Evolutionary conservation across 805 yeast species (phyloP), one percentile per base, ranked within the genome.

Genomic region (Wickerhamomyces queroliae): DNA sequence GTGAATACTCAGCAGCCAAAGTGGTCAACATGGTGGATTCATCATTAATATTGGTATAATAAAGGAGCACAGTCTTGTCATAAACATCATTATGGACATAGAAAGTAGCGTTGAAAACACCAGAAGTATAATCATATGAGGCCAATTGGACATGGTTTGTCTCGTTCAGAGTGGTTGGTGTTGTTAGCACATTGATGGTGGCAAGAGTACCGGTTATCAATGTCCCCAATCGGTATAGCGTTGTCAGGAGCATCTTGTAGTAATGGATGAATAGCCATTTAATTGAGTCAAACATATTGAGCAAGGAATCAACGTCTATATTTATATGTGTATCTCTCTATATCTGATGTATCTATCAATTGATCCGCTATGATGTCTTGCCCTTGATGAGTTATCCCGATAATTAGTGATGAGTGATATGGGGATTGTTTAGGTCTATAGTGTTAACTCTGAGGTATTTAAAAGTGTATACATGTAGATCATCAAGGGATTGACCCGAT

Each of bases 61-160:
- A 30, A 10, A 30, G 15, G 33, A 30, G 19, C 17, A 30, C 33
- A 3, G 21, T 19, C 22, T 30, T 30, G 12, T 18, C 22, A 12
- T 30, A 30, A 19, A n/a, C 22, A 30, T 30, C 33, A 18, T 30
- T 19, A 16, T 30, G 33, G 15, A 30, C 33, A 19, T 18, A 30
- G 9, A 30, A 18, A 5, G 17, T 22, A 19, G 33, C 33, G 19
- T 19, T 30, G 22, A 30, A 30, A 12, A 10, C 13, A 19, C 33
- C 33, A 7, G 33, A 18, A 5, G 33, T 30, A 16, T 30, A 30
- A 30, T 30, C 19, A 9, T 30, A 30, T 4, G 21, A 18, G 3
- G 33, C 33, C 19, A 30, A 11, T 13, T 30, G 33, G 7, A 30
- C 33, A 30, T 30, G 33, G 13, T 30, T 30, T 30, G 33, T 30